Percentiles rank a stretch among this genome's conserved stretches.
Conservation (phyloP, 345 rosid species). For the Salix exigua region DNA sequence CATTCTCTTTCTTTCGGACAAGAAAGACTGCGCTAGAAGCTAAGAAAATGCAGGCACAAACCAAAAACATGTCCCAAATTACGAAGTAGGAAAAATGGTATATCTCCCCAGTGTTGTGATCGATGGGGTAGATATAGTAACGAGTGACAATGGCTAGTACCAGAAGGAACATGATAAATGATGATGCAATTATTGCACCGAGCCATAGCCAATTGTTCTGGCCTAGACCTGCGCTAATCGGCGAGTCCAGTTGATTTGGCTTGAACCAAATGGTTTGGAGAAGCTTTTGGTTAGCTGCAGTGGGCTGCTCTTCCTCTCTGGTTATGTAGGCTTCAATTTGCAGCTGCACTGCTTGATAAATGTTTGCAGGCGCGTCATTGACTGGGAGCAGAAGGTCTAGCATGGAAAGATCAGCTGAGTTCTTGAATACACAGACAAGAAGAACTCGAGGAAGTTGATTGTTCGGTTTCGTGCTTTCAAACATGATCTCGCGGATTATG, state of each 20-base stretch:
- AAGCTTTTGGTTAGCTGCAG: not conserved
- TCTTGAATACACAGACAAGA: conserved; percentile 20
- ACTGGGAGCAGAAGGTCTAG: conserved; percentile 23
- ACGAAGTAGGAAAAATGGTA: conserved; percentile 19
- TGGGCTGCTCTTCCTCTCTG: conserved; percentile 8
- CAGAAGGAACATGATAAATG: conserved; percentile 18
- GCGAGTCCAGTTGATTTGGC: conserved; percentile 16
- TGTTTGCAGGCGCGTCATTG: not conserved
- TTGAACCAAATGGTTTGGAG: conserved; percentile 19
- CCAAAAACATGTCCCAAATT: conserved; percentile 16
- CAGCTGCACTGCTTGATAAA: conserved; percentile 3
- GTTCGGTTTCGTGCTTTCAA: conserved; percentile 8
- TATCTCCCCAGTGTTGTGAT: not conserved
- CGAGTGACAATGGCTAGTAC: conserved; percentile 9
- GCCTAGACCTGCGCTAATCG: conserved; percentile 10
- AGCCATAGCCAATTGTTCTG: conserved; percentile 26
- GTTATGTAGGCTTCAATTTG: conserved; percentile 27
- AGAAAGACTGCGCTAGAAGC: conserved; percentile 3
- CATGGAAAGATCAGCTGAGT: conserved; percentile 17
- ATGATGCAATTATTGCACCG: conserved; percentile 14
- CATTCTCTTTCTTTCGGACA: conserved; percentile 2
- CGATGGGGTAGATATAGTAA: conserved; percentile 20
- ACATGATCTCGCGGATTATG: conserved; percentile 24
- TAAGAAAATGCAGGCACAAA: conserved; percentile 3
- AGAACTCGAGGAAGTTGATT: conserved; percentile 8